Percentiles rank a stretch among this genome's conserved stretches.
phyloP scores from a whole-genome alignment of 176 grass and related monocot species.

The Pontederia crassipes region DNA sequence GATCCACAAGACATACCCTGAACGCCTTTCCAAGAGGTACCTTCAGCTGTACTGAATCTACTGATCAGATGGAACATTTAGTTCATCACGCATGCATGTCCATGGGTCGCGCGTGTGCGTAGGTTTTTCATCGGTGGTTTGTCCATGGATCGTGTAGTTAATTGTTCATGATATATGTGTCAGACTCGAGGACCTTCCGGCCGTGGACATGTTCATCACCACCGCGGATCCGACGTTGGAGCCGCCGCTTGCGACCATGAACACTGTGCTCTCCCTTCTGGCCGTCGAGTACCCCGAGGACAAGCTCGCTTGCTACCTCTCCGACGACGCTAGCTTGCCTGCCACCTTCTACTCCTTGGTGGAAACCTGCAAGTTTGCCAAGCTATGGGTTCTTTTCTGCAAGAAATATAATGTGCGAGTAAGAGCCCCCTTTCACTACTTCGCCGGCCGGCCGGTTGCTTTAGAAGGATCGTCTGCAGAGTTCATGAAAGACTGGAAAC shows the following conservation, averaged over 20 bases:
- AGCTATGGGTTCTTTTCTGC: constrained; percentile 51
- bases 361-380: constrained; percentile 31
- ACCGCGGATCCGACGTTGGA: constrained; percentile 42
- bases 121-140: no score
- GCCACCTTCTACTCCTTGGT: constrained; percentile 31
- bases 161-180: neutral
- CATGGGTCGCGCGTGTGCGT: no score
- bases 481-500: neutral
- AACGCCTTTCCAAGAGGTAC: neutral
- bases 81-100: no score
- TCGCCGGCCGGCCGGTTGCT: constrained; percentile 8
- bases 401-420: constrained; percentile 15
- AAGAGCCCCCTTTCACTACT: constrained; percentile 35
- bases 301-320: constrained; percentile 51
- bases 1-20: neutral
- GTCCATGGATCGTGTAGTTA: neutral
- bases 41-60: no score
- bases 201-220: constrained; percentile 56
- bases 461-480: neutral
- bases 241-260: constrained; percentile 35
- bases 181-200: constrained; percentile 24
- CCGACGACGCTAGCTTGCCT: constrained; percentile 44
- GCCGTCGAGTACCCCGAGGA: constrained; percentile 41
- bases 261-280: constrained; percentile 56
- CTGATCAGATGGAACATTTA: no score